Base-by-base conservation (phyloP, 176 grass and related monocot species). In the Aegilops tauschii region DNA sequence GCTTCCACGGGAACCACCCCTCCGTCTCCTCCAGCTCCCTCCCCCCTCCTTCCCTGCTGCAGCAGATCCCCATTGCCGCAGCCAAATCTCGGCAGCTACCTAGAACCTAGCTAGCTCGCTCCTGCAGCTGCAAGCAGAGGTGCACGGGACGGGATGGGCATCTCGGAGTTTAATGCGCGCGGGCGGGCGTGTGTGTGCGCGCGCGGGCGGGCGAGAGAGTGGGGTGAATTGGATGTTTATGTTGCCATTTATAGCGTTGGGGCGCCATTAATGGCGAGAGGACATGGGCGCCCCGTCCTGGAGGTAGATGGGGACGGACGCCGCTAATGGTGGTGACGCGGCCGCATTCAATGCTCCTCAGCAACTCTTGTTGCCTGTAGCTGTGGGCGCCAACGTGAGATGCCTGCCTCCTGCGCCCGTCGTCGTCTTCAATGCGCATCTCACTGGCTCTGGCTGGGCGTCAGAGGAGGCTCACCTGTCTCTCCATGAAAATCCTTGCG, bases 31-130 rank as follows among this genome's bases (percentile, higher is more conserved):
- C 87, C 9, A 81, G 68, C 36, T 90, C 86, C 34, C 23, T 18
- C 13, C 82, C 72, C 28, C 80, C 91, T 16, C 69, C 44, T 21
- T 68, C 31, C 86, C 85, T 92, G 93, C 96, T 87, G 64, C 86
- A 96, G 79, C 93, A 98, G 68, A 86, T 93, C 79, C 96, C 96
- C 96, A 98, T 98, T 64, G 74, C 85, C 18, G 56, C 34, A 5
- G 80, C 14, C 5, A n/a, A 54, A 54, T 54, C 50, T 54, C 50
- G 1, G 49, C 49, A 17, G 67, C 81, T 68, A 30, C 18, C 62
- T 63, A 63, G 52, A 12, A 9, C n/a, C 12, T 21, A 30, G 59
- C 74, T 78, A 50, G 16, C 80, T 45, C 16, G 30, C 64, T 47
- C 25, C 62, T 84, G 20, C 35, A 77, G 28, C 45, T 3, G 34